Percentiles rank a stretch among this genome's conserved stretches.
Conservation (phyloP, 495 filamentous ascomycete species). For the Xylaria grammica region DNA sequence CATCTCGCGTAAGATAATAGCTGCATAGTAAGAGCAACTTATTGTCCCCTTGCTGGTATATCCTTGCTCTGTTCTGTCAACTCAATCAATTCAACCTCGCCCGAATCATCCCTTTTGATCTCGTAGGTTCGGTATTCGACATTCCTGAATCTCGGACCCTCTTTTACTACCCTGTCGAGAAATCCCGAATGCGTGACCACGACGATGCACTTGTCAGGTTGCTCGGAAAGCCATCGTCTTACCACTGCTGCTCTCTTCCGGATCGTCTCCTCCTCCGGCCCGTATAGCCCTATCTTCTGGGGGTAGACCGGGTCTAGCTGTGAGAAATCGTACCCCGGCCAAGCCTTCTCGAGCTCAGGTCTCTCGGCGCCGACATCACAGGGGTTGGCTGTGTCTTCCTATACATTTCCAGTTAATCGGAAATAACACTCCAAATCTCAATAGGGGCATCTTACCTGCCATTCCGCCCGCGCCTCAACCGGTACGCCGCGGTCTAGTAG, state of each 20-base stretch:
- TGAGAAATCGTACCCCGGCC: slow-evolving; percentile 53
- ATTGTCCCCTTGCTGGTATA: slow-evolving; percentile 11
- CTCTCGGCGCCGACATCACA: slow-evolving; percentile 54
- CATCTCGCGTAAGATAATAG: neutral
- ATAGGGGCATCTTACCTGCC: slow-evolving; percentile 44
- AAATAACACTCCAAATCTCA: slow-evolving; percentile 5
- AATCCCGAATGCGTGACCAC: slow-evolving; percentile 60
- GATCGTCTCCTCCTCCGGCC: slow-evolving; percentile 46
- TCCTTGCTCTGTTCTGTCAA: slow-evolving; percentile 24
- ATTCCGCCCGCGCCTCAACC: slow-evolving; percentile 51
- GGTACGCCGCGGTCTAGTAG: slow-evolving; percentile 48
- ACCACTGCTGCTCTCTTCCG: slow-evolving; percentile 45
- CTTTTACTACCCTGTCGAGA: slow-evolving; percentile 43
- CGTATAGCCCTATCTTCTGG: slow-evolving; percentile 52
- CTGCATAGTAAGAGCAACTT: neutral
- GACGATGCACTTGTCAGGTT: slow-evolving; percentile 57
- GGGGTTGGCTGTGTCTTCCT: slow-evolving; percentile 59
- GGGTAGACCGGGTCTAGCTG: slow-evolving; percentile 53
- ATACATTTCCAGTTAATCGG: slow-evolving; percentile 2
- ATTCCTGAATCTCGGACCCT: slow-evolving; percentile 47
- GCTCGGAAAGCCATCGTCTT: slow-evolving; percentile 47
- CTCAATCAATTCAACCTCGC: slow-evolving; percentile 39
- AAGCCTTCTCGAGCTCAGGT: slow-evolving; percentile 41
- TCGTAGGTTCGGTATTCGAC: slow-evolving; percentile 58
- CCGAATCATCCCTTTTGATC: slow-evolving; percentile 39